Conservation (phyloP, 2,329 filamentous ascomycete genomes). For the Lachnellula arida region DNA sequence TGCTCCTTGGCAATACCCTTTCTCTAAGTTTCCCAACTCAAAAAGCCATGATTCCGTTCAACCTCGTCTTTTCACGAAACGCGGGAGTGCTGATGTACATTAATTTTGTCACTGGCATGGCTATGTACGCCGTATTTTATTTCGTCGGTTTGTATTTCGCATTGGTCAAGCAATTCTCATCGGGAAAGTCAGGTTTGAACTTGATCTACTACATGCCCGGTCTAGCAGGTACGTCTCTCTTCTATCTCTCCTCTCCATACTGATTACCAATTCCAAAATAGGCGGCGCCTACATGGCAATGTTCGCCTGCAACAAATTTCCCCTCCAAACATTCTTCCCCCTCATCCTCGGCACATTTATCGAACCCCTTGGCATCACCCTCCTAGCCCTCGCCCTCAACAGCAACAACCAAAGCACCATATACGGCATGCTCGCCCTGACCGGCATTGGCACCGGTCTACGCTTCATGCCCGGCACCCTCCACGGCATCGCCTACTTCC, state of each 20-base stretch:
- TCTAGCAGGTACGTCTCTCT: slow-evolving; percentile 43
- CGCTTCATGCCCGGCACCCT: slow-evolving; percentile 59
- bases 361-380: slow-evolving; percentile 53
- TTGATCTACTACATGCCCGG: slow-evolving; percentile 62
- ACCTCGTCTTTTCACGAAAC: slow-evolving; percentile 52
- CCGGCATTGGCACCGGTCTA: slow-evolving; percentile 58
- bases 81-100: slow-evolving; percentile 57
- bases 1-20: slow-evolving; percentile 42
- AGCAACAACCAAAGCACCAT: slow-evolving; percentile 45
- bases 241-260: not conserved
- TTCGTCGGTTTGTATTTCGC: slow-evolving; percentile 67
- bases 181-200: slow-evolving; percentile 50
- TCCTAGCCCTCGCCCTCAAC: slow-evolving; percentile 54
- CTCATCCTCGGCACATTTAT: slow-evolving; percentile 52
- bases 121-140: slow-evolving; percentile 55
- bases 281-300: slow-evolving; percentile 54
- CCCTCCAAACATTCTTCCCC: slow-evolving; percentile 56
- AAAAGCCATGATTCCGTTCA: slow-evolving; percentile 60
- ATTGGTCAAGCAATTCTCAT: slow-evolving; percentile 49
- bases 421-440: slow-evolving; percentile 62
- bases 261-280: slow-evolving; percentile 9
- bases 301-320: slow-evolving; percentile 56
- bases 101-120: slow-evolving; percentile 53
- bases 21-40: slow-evolving; percentile 48
- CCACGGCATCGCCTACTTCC: slow-evolving; percentile 60